Percentiles rank a stretch among this genome's conserved stretches.
Conservation (phyloP, 306 rosid species). For the Canavalia gladiata region DNA sequence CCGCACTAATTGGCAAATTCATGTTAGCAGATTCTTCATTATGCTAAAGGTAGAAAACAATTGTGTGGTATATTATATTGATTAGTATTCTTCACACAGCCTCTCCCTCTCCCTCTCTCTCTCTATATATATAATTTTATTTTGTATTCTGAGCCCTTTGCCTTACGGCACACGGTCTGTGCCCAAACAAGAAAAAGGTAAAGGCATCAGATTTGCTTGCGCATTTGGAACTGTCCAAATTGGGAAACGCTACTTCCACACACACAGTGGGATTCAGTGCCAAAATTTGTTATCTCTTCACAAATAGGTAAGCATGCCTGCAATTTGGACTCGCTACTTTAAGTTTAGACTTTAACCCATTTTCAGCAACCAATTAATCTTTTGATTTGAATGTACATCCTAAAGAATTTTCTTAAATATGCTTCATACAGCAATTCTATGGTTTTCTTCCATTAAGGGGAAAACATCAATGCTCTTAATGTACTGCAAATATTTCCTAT, state of each 20-base stretch:
- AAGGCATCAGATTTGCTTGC: conserved; percentile 39
- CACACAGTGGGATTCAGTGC: conserved; percentile 14
- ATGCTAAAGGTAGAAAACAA: conserved; percentile 42
- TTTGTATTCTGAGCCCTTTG: conserved; percentile 48
- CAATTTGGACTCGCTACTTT: conserved; percentile 34
- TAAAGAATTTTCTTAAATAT: conserved; percentile 32
- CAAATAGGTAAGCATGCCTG: conserved; percentile 30
- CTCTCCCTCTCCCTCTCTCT: background rate
- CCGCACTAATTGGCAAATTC: conserved; percentile 52
- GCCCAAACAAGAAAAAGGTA: conserved; percentile 47
- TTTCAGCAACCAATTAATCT: conserved; percentile 43
- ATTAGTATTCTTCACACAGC: conserved; percentile 4
- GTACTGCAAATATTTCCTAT: conserved; percentile 17
- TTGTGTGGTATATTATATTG: background rate
- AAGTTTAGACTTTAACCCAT: conserved; percentile 36
- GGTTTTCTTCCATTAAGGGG: conserved; percentile 34
- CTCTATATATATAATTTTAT: background rate
- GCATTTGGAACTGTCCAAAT: conserved; percentile 50
- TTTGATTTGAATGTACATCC: conserved; percentile 33
- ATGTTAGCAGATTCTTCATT: conserved; percentile 44
- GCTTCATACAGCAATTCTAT: conserved; percentile 45
- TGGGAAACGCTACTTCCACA: conserved; percentile 43
- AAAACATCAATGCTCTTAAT: conserved; percentile 17
- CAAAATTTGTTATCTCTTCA: conserved; percentile 41
- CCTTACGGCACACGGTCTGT: conserved; percentile 52